These are phyloP conservation scores for Anacardium occidentale DNA, from an alignment of 345 rosid species.

Conservation along the genomic window DNA sequence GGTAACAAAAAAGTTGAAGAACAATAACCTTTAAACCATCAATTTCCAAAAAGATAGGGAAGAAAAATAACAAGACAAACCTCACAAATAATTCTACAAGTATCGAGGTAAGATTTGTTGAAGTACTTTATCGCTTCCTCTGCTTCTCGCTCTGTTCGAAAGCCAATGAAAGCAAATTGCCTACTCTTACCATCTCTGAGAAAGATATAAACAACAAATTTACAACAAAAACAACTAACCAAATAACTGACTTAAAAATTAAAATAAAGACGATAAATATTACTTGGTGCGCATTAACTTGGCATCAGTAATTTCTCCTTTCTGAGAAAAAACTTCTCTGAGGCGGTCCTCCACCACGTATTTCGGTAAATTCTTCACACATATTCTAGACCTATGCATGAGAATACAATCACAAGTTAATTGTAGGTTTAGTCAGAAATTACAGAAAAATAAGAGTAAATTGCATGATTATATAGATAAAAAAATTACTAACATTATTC, in stretches of 20 bases:
- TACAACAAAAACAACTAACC: neutral
- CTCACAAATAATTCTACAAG: constrained; percentile 72
- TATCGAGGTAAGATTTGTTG: constrained; percentile 62
- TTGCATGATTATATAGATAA: neutral
- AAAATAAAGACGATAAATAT: neutral
- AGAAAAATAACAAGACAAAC: constrained; percentile 32
- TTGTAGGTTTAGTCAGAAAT: neutral
- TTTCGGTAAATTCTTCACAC: constrained; percentile 79
- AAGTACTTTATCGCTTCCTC: constrained; percentile 77
- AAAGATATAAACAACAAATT: constrained; percentile 1
- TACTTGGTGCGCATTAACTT: constrained; percentile 79
- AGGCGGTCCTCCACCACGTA: constrained; percentile 61
- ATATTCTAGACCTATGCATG: constrained; percentile 67
- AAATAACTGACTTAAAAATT: constrained; percentile 3
- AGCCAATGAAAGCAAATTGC: constrained; percentile 86
- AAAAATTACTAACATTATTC: neutral
- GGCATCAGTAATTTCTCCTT: constrained; percentile 80
- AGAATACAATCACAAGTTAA: neutral
- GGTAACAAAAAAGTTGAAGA: neutral
- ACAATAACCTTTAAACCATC: neutral
- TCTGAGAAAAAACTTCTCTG: constrained; percentile 65
- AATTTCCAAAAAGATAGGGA: constrained; percentile 3
- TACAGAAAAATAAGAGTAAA: neutral
- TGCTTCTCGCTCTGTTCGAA: constrained; percentile 68
- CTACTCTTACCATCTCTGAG: constrained; percentile 80